Percentiles rank a stretch among this genome's conserved stretches.
Evolutionary conservation across 768 basidiomycete species (phyloP).

Genomic region (Phaeotremella skinneri): DNA sequence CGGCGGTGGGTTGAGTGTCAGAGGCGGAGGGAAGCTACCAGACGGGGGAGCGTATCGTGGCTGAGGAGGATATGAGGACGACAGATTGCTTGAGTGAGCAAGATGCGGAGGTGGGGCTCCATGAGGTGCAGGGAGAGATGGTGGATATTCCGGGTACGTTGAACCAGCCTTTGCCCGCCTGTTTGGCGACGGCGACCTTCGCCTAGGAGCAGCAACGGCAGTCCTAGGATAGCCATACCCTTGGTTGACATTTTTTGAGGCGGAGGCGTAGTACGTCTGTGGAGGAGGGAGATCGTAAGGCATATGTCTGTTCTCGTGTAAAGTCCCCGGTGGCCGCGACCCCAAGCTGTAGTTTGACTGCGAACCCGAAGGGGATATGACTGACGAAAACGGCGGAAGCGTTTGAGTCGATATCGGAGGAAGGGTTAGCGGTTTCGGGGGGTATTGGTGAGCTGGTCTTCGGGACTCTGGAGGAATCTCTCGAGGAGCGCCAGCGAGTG

Average conservation of each 20-base stretch:
- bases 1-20: neutral
- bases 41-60: neutral
- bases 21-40: neutral
- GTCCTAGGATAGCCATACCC: neutral
- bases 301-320: neutral
- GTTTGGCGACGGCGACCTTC: neutral
- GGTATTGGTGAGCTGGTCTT: neutral
- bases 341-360: neutral
- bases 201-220: neutral
- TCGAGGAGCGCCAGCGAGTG: constrained; percentile 1
- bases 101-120: neutral
- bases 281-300: neutral
- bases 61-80: neutral
- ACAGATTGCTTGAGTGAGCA: neutral
- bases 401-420: neutral
- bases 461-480: neutral
- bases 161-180: neutral
- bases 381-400: neutral
- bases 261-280: neutral
- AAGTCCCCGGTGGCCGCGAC: too few relatives aligned
- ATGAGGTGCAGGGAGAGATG: neutral
- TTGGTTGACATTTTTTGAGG: too few relatives aligned
- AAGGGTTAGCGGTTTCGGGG: neutral
- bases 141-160: constrained; percentile 3
- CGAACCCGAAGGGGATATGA: neutral